Evolutionary conservation across 257 asterid species (phyloP), one percentile per base, ranked within the genome.

Genomic region (Nicotiana paniculata): DNA sequence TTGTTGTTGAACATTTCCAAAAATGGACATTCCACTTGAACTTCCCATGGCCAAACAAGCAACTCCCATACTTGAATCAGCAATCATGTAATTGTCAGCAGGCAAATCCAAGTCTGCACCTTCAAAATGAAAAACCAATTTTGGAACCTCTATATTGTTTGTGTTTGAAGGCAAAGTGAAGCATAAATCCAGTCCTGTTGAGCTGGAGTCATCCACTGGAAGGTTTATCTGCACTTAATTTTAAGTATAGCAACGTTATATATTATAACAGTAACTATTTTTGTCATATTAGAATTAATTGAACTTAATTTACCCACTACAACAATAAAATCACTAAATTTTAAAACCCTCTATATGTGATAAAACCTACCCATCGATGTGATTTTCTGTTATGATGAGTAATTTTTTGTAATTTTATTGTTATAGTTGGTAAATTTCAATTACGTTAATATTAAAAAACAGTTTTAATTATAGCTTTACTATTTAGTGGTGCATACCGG

Each of bases 41-140:
- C 92, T 82, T 69, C 97, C 98, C 92, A 95, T 93, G 1, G 98
- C 94, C 95, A 95, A 85, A 77, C 98, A 95, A 26, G 91, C 93
- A 77, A 95, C 69, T 4, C 95, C 95, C 10, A 63, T 10, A 16
- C 92, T 88, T 24, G 90, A 84, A 82, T 92, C 98, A 1, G 88
- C 92, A 35, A 95, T 84, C 0, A 95, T 81, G 84, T 95, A 95
- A 61, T 93, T 95, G 79, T 92, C 94, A 28, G 91, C 93, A 0
- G 98, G 94, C 75, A 95, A 74, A n/a, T 89, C 97, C 88, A 95
- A 78, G 85, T 93, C 97, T 1, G 90, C 90, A 24, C 95, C 97
- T 0, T 81, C 58, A 68, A 95, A 93, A 32, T 93, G 96, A 21
- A 95, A 91, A 0, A 86, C 43, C 26, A 95, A 68, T 46, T 90